Percentiles rank a stretch among this genome's conserved stretches.
phyloP scores from a whole-genome alignment of 2,329 filamentous ascomycete genomes.

The Penicillium sp. region DNA sequence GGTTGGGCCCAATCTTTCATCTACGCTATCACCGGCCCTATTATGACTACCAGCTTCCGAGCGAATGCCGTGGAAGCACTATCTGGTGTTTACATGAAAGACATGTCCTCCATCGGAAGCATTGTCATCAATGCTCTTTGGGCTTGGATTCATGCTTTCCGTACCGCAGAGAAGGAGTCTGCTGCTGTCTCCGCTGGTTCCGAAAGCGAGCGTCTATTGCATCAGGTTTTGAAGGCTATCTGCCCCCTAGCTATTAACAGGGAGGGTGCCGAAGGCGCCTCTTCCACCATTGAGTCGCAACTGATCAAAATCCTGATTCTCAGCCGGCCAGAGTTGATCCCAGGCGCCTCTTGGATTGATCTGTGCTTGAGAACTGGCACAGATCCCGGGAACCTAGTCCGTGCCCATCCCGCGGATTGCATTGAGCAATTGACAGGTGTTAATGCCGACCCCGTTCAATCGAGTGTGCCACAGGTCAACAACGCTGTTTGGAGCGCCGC shows the following conservation, averaged over 20 bases:
- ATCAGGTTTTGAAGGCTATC: slow-evolving; percentile 54
- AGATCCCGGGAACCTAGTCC: slow-evolving; percentile 79
- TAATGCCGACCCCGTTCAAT: slow-evolving; percentile 47
- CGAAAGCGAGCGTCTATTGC: slow-evolving; percentile 61
- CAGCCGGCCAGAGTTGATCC: slow-evolving; percentile 74
- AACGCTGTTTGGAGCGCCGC: slow-evolving; percentile 79
- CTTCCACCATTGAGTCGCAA: slow-evolving; percentile 64
- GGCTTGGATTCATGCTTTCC: slow-evolving; percentile 71
- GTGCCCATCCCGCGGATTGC: slow-evolving; percentile 62
- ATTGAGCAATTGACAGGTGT: slow-evolving; percentile 65
- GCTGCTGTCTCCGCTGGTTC: slow-evolving; percentile 66
- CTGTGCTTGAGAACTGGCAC: slow-evolving; percentile 75
- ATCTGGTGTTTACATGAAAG: slow-evolving; percentile 63
- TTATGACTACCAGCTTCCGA: slow-evolving; percentile 62
- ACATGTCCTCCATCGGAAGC: slow-evolving; percentile 60
- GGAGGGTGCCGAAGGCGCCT: slow-evolving; percentile 33
- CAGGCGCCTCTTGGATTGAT: slow-evolving; percentile 83
- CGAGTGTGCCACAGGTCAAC: slow-evolving; percentile 45
- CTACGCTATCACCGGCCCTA: slow-evolving; percentile 69
- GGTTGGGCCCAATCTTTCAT: slow-evolving; percentile 85
- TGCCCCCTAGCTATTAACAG: slow-evolving; percentile 32
- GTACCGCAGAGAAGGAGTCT: slow-evolving; percentile 74
- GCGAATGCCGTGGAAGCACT: slow-evolving; percentile 64
- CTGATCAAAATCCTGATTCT: slow-evolving; percentile 77
- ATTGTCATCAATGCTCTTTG: slow-evolving; percentile 73